Percentiles rank a stretch among this genome's conserved stretches.
Evolutionary conservation across 768 basidiomycete species (phyloP).

Genomic region (Boletus edulis): DNA sequence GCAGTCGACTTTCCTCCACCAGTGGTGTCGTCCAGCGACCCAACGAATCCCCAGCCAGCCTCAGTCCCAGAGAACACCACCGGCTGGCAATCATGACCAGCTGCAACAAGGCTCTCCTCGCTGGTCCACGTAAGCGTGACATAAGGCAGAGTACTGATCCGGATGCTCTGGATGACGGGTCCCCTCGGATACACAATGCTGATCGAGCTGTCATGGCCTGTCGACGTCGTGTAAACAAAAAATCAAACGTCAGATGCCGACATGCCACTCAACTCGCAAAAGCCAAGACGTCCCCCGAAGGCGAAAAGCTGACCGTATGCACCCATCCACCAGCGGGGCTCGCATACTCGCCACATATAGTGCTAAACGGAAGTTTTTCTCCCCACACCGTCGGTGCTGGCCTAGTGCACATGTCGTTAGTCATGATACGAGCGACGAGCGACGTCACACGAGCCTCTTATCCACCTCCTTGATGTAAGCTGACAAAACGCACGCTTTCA

Average conservation of each 20-base stretch:
- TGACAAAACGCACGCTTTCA: slow-evolving; percentile 96
- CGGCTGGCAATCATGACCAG: slow-evolving; percentile 98
- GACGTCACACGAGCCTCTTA: slow-evolving; percentile 58
- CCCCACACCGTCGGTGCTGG: slow-evolving; percentile 93
- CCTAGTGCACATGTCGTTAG: slow-evolving; percentile 39
- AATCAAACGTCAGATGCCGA: no score
- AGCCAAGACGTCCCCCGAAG: slow-evolving; percentile 90
- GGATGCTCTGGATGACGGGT: slow-evolving; percentile 69
- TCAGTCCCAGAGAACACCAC: slow-evolving; percentile 76
- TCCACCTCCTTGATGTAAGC: slow-evolving; percentile 99
- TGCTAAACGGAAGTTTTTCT: slow-evolving; percentile 97
- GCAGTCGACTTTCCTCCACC: slow-evolving; percentile 39
- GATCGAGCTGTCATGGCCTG: slow-evolving; percentile 95
- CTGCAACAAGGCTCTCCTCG: slow-evolving; percentile 81
- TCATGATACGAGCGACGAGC: background rate
- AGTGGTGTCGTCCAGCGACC: slow-evolving; percentile 83
- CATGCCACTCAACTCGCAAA: slow-evolving; percentile 75
- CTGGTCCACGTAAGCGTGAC: slow-evolving; percentile 84
- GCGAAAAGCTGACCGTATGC: slow-evolving; percentile 93
- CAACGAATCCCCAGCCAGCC: slow-evolving; percentile 74
- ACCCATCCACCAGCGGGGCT: slow-evolving; percentile 97
- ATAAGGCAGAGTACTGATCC: slow-evolving; percentile 75
- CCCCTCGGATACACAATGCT: slow-evolving; percentile 88
- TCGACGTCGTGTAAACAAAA: slow-evolving; percentile 4
- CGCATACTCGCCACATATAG: slow-evolving; percentile 90